phyloP scores from a whole-genome alignment of 2,329 filamentous ascomycete species.

The Botrytis fragariae region DNA sequence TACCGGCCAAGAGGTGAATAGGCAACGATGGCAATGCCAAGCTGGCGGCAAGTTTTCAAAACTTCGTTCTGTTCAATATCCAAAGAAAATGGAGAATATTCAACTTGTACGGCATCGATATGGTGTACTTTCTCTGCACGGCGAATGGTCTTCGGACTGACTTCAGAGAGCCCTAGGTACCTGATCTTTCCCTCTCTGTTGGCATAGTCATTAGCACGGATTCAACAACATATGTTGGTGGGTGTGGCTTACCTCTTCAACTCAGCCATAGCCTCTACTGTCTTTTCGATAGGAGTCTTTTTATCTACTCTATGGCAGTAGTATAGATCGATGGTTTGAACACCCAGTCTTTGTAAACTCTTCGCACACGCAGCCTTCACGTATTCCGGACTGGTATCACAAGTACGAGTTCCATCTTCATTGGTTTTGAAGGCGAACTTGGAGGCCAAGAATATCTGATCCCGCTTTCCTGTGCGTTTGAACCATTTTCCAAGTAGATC shows the following conservation, averaged over 20 bases:
- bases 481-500: constrained; percentile 51
- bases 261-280: constrained; percentile 43
- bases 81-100: constrained; percentile 54
- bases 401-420: background rate
- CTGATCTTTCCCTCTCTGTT: constrained; percentile 52
- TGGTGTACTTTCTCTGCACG: constrained; percentile 50
- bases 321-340: constrained; percentile 42
- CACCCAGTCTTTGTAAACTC: constrained; percentile 43
- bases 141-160: constrained; percentile 49
- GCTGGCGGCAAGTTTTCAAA: constrained; percentile 53
- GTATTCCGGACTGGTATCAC: constrained; percentile 44
- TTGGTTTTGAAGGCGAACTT: constrained; percentile 46
- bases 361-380: constrained; percentile 42
- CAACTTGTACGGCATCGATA: constrained; percentile 52
- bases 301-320: constrained; percentile 40
- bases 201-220: constrained; percentile 18
- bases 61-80: constrained; percentile 57
- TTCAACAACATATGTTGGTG: background rate
- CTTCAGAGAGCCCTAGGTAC: constrained; percentile 55
- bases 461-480: constrained; percentile 43
- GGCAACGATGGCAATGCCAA: constrained; percentile 55
- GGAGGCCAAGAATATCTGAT: constrained; percentile 52
- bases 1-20: constrained; percentile 55
- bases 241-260: constrained; percentile 35
- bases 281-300: constrained; percentile 45